Conservation (phyloP, 129 eudicot species). For the Solidago caesia region DNA sequence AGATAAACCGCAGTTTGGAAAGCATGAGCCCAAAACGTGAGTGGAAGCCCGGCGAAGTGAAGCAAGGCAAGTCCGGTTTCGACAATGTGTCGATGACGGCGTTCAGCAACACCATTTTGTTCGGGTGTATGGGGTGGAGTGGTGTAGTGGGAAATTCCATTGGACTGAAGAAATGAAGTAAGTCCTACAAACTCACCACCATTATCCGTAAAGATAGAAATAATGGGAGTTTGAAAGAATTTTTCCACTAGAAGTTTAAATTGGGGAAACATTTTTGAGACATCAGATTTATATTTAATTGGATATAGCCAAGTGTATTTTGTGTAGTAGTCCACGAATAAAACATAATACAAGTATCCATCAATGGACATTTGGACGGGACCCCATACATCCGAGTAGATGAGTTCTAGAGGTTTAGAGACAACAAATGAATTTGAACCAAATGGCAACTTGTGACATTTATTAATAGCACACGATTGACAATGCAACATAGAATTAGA, state of each 20-base stretch:
- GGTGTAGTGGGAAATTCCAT: no score
- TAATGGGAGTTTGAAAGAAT: no score
- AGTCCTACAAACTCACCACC: no score
- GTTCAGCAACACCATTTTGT: no score
- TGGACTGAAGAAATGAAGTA: no score
- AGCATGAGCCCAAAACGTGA: no score
- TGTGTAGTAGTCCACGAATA: conserved; percentile 11
- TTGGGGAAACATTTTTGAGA: background rate
- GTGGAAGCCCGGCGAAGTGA: no score
- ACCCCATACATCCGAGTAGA: background rate
- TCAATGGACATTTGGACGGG: background rate
- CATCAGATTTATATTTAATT: background rate
- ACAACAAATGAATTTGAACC: background rate
- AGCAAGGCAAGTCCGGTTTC: no score
- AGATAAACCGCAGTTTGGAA: no score
- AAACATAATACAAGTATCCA: conserved; percentile 7
- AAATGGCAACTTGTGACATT: conserved; percentile 25
- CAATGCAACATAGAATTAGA: background rate
- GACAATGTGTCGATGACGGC: background rate
- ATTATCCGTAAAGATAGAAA: no score
- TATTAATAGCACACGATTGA: conserved; percentile 18
- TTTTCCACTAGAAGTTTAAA: background rate
- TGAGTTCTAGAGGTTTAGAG: background rate
- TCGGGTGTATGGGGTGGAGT: no score
- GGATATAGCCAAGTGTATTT: conserved; percentile 14